Evolutionary conservation across 78 protist genomes (phyloP).

Genomic region (Ministeria vibrans): DNA sequence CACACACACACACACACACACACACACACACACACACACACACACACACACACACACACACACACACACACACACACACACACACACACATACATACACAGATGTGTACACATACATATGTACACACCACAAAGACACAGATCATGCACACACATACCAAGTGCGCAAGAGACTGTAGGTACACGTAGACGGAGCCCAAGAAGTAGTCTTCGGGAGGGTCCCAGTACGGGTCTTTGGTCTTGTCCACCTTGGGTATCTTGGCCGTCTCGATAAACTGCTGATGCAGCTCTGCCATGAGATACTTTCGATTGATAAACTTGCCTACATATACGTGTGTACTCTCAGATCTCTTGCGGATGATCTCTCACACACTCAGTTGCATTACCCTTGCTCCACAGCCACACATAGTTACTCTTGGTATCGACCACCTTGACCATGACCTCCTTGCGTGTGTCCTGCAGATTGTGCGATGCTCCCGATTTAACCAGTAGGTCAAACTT

Average conservation of each 20-base stretch:
- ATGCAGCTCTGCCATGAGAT: not conserved
- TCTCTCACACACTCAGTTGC: no score
- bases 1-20: no score
- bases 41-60: no score
- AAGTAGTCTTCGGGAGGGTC: constrained; percentile 3
- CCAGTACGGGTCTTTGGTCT: constrained; percentile 20
- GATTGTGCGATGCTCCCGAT: not conserved
- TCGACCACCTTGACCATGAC: not conserved
- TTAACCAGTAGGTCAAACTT: not conserved
- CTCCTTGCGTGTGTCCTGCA: not conserved
- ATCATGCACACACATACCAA: no score
- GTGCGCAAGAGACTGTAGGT: constrained; percentile 17
- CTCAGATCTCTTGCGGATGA: not conserved
- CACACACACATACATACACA: no score
- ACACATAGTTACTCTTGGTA: not conserved
- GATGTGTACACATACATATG: no score
- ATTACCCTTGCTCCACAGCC: not conserved
- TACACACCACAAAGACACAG: no score
- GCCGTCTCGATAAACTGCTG: constrained; percentile 1
- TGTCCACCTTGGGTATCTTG: not conserved
- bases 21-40: no score
- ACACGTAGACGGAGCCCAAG: constrained; percentile 3
- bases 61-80: no score
- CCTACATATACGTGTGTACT: not conserved
- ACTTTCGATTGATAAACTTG: not conserved